These are phyloP conservation scores for Nothopassalora personata DNA, from an alignment of 2,329 filamentous ascomycete genomes.

Conservation along the genomic window DNA sequence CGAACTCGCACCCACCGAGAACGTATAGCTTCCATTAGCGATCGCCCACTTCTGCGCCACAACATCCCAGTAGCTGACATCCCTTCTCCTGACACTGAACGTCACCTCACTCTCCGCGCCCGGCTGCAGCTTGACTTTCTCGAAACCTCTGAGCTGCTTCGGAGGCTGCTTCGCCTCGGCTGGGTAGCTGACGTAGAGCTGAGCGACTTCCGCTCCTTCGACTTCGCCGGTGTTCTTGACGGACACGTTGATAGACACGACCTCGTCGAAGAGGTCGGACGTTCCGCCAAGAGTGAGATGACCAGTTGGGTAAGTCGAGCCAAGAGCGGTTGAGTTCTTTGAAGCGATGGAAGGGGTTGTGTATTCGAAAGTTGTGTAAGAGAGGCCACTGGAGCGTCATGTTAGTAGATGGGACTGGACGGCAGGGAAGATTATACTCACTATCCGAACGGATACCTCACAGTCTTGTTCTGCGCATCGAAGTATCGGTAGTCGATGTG, in stretches of 20 bases:
- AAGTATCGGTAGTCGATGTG: constrained; percentile 43
- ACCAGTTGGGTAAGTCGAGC: constrained; percentile 28
- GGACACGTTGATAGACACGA: constrained; percentile 52
- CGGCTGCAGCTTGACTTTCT: constrained; percentile 31
- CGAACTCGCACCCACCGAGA: constrained; percentile 10
- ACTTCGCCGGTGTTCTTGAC: constrained; percentile 59
- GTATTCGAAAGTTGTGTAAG: constrained; percentile 42
- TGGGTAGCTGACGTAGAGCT: constrained; percentile 44
- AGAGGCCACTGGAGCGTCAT: constrained; percentile 29
- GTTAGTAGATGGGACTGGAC: background rate
- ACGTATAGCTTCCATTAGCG: constrained; percentile 7
- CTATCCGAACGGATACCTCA: constrained; percentile 41
- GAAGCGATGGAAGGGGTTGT: constrained; percentile 12
- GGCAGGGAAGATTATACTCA: background rate
- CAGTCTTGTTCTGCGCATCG: constrained; percentile 36
- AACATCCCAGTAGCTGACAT: constrained; percentile 24
- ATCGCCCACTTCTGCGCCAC: constrained; percentile 43
- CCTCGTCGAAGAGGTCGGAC: constrained; percentile 53
- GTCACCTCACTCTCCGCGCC: constrained; percentile 17
- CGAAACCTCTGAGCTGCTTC: constrained; percentile 36
- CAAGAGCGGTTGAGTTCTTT: constrained; percentile 10
- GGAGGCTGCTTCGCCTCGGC: constrained; percentile 48
- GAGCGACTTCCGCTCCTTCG: constrained; percentile 50
- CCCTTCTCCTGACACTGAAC: constrained; percentile 19
- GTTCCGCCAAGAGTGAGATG: constrained; percentile 56